A percentile compares a stretch with the other conserved stretches of the same genome.
These are phyloP conservation scores for Cladobotryum protrusum DNA, from an alignment of 2,329 filamentous ascomycete species.

Conservation along the genomic window DNA sequence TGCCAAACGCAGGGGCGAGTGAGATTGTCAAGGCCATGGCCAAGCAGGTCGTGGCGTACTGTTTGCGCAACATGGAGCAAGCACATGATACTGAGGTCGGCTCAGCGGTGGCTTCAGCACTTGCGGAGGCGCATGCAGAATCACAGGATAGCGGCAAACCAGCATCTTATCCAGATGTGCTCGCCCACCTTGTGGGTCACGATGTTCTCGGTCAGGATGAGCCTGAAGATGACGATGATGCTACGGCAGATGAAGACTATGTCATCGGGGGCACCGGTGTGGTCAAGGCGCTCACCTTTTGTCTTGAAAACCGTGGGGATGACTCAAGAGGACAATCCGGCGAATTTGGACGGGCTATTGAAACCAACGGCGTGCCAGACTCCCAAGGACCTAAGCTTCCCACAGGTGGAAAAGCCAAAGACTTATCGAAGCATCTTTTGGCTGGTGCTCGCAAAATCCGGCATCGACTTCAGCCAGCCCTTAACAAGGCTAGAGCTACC, in stretches of 20 bases:
- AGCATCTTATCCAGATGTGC: conserved; percentile 63
- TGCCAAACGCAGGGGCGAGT: conserved; percentile 72
- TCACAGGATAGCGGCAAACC: conserved; percentile 22
- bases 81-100: conserved; percentile 61
- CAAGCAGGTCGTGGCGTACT: conserved; percentile 93
- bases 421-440: conserved; percentile 88
- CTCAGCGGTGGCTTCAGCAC: conserved; percentile 37
- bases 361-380: conserved; percentile 32
- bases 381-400: conserved; percentile 32
- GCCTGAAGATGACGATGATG: conserved; percentile 55
- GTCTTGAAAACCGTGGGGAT: conserved; percentile 69
- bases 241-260: conserved; percentile 85
- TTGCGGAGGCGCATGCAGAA: conserved; percentile 32
- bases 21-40: conserved; percentile 89
- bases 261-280: conserved; percentile 94
- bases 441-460: conserved; percentile 85
- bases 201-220: conserved; percentile 44
- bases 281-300: conserved; percentile 87
- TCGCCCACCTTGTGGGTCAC: conserved; percentile 80
- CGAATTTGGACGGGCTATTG: conserved; percentile 47
- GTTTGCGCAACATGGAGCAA: conserved; percentile 81
- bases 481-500: conserved; percentile 65
- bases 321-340: conserved; percentile 51
- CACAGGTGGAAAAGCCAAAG: conserved; percentile 61
- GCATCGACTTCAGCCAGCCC: conserved; percentile 71